Percentiles rank a stretch among this genome's conserved stretches.
These are phyloP conservation scores for Allium sativum DNA, from an alignment of 106 monocot species.

Conservation along the genomic window DNA sequence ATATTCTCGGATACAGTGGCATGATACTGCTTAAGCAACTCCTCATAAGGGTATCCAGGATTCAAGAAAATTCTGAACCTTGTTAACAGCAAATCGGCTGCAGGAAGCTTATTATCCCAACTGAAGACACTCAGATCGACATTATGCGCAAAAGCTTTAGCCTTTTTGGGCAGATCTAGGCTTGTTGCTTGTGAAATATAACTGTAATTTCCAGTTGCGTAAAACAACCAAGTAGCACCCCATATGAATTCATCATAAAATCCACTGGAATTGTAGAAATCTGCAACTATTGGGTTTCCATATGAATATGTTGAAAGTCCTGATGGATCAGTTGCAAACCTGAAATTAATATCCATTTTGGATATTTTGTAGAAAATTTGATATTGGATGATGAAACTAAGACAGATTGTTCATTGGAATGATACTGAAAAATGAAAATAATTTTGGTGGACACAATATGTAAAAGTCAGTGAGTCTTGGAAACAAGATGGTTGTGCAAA, in stretches of 20 bases:
- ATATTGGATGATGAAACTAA: no score
- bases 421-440: no score
- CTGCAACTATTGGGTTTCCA: constrained; percentile 19
- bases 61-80: constrained; percentile 79
- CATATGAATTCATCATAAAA: constrained; percentile 98
- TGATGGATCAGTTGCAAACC: constrained; percentile 39
- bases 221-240: constrained; percentile 86
- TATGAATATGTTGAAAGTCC: constrained; percentile 28
- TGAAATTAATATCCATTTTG: constrained; percentile 13
- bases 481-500: no score
- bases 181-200: constrained; percentile 44
- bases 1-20: constrained; percentile 40
- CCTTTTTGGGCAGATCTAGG: constrained; percentile 44
- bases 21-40: constrained; percentile 46
- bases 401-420: no score
- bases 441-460: no score
- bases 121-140: constrained; percentile 60
- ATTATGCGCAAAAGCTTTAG: constrained; percentile 33
- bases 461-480: no score
- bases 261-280: constrained; percentile 78
- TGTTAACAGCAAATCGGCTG: constrained; percentile 54
- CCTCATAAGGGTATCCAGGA: constrained; percentile 89
- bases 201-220: constrained; percentile 77
- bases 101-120: constrained; percentile 97
- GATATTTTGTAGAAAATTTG: no score